A percentile compares a stretch with the other conserved stretches of the same genome.
Conservation (phyloP, 345 rosid genomes). For the Raphanus raphanistrum region DNA sequence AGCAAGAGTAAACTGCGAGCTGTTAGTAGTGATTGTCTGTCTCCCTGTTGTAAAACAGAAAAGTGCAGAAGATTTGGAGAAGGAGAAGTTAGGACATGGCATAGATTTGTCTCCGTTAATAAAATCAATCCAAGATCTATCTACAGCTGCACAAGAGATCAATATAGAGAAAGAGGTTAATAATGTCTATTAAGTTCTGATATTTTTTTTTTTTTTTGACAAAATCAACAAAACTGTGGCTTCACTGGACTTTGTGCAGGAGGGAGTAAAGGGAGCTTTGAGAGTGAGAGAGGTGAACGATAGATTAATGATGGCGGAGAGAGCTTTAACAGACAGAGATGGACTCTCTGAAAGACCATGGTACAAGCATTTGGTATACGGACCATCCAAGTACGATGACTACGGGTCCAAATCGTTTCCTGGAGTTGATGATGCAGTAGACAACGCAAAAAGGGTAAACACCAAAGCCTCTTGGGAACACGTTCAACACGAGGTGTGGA, state of each 20-base stretch:
- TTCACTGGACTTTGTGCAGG: background rate
- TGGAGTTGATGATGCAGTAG: slow-evolving; percentile 70
- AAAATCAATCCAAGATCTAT: slow-evolving; percentile 59
- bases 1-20: background rate
- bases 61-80: slow-evolving; percentile 54
- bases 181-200: slow-evolving; percentile 8
- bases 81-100: background rate
- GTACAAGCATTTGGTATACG: slow-evolving; percentile 85
- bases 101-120: slow-evolving; percentile 50
- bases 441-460: slow-evolving; percentile 50
- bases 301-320: slow-evolving; percentile 75
- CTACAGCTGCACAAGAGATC: slow-evolving; percentile 53
- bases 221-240: background rate
- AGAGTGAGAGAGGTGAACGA: slow-evolving; percentile 69
- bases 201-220: background rate
- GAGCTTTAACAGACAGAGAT: slow-evolving; percentile 71
- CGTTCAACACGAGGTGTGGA: slow-evolving; percentile 83
- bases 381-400: slow-evolving; percentile 67
- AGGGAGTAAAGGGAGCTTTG: slow-evolving; percentile 22
- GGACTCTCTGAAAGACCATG: slow-evolving; percentile 66
- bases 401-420: slow-evolving; percentile 80
- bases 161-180: slow-evolving; percentile 64
- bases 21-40: background rate
- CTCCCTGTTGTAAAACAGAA: slow-evolving; percentile 41
- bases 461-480: slow-evolving; percentile 59